Evolutionary conservation across 1,284 basidiomycete species (phyloP).

Genomic region (Schizophyllum commune): DNA sequence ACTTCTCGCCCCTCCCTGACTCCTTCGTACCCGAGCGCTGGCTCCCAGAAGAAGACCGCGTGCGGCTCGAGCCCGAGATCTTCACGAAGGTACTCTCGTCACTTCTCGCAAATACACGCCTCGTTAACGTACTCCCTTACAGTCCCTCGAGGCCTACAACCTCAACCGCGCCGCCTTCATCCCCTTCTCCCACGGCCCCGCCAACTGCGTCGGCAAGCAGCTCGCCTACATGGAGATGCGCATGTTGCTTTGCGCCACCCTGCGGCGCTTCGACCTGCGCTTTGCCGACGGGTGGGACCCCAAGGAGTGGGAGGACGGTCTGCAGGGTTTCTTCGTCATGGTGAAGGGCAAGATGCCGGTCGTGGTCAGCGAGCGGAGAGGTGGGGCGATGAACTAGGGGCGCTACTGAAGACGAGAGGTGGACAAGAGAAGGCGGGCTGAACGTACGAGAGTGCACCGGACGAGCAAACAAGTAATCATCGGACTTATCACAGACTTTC

Average conservation of each 20-base stretch:
- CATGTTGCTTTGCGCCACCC: slow-evolving; percentile 8
- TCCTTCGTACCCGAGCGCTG: slow-evolving; percentile 38
- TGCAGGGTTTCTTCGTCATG: background rate
- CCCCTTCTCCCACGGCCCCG: slow-evolving; percentile 12
- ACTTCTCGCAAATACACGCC: too few species aligned
- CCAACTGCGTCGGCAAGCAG: slow-evolving; percentile 12
- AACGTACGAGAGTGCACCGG: too few species aligned
- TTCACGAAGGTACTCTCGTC: background rate
- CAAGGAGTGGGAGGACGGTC: background rate
- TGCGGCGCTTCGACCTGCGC: background rate
- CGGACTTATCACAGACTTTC: too few species aligned
- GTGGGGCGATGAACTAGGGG: too few species aligned
- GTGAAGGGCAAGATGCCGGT: background rate
- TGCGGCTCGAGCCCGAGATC: background rate
- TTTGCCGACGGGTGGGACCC: background rate
- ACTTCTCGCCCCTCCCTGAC: slow-evolving; percentile 33
- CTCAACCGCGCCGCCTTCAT: slow-evolving; percentile 12
- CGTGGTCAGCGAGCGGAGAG: background rate
- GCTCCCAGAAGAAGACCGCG: slow-evolving; percentile 14
- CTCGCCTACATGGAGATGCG: slow-evolving; percentile 11
- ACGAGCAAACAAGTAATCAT: too few species aligned
- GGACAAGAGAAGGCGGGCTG: too few species aligned
- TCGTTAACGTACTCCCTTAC: background rate
- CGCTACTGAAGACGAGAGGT: too few species aligned
- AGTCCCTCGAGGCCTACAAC: slow-evolving; percentile 1